phyloP scores from a whole-genome alignment of 2,329 filamentous ascomycete genomes.

The Pseudogymnoascus sp. region DNA sequence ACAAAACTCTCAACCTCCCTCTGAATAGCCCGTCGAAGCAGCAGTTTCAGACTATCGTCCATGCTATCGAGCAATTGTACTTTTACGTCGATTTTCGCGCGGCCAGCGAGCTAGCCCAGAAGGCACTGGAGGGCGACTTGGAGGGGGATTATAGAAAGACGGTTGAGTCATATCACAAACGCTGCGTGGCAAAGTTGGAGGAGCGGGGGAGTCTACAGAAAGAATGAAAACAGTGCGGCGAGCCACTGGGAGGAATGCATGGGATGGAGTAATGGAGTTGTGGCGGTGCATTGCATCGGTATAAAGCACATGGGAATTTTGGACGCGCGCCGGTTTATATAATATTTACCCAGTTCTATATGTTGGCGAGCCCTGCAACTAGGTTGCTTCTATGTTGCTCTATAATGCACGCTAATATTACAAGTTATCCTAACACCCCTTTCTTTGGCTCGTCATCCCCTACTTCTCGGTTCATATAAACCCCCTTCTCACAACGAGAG shows the following conservation, averaged over 20 bases:
- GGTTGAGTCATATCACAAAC: not conserved
- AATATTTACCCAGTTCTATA: not conserved
- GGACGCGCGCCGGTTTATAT: not conserved
- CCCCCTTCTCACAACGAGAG: not conserved
- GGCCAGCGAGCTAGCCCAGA: conserved; percentile 12
- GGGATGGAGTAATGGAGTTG: not conserved
- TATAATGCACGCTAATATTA: conserved; percentile 7
- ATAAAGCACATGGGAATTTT: not conserved
- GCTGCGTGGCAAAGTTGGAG: not conserved
- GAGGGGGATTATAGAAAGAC: conserved; percentile 6
- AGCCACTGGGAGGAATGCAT: not conserved
- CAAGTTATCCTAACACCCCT: not conserved
- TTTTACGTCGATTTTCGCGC: conserved; percentile 24
- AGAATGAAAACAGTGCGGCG: too few relatives aligned
- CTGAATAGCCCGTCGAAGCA: conserved; percentile 22
- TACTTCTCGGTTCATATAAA: not conserved
- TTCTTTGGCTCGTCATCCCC: not conserved
- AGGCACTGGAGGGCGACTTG: conserved; percentile 1
- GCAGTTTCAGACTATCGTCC: conserved; percentile 23
- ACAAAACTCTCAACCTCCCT: conserved; percentile 20
- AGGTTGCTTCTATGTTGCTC: not conserved
- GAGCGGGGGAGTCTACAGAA: not conserved
- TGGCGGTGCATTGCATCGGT: not conserved
- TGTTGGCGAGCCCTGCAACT: not conserved
- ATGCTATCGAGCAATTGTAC: conserved; percentile 28